Evolutionary conservation across 2,329 filamentous ascomycete species (phyloP), one percentile per base, ranked within the genome.

Genomic region (Plenodomus biglobosus): DNA sequence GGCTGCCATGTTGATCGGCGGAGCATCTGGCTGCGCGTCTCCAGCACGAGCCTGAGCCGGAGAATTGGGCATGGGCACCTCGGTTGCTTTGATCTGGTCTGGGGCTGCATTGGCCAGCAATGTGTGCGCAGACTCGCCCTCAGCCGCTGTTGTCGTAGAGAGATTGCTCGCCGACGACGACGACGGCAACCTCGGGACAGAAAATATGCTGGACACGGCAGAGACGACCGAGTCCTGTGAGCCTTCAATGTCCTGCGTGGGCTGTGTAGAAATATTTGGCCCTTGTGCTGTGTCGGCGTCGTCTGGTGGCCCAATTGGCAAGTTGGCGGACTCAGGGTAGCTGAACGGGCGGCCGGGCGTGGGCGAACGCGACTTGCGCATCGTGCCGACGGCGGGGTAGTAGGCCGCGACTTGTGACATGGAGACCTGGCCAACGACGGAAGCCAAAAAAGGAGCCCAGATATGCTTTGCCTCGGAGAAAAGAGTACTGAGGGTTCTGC

Each of bases 11-110:
- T 67, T 59, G 56, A 67, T 60, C 50, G 53, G 57, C 22, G 58
- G 50, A 43, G 50, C 48, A 52, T 34, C 20, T 32, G 53, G 35
- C 52, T 50, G 50, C 48, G 48, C 50, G 46, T 52, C 64, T 20
- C 50, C 59, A 55, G 46, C 79, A 73, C 65, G 80, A 77, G 24
- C 74, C n/a, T 84, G 71, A 50, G 80, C 79, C 15, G 81, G 73
- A 40, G 85, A 60, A 13, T 42, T 43, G 13, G 57, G 50, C 42
- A 59, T 51, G 27, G 55, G 41, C 19, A 50, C 52, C 40, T 58
- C 58, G 35, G 48, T 15, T 34, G 52, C 64, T 59, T 85, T 82
- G 24, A 76, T 82, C 30, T 80, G 60, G 35, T 27, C 47, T 15
- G 56, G 53, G 20, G 54, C 47, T 38, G 47, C 59, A 58, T 63